Percentiles rank a stretch among this genome's conserved stretches.
Evolutionary conservation across 75 land plant species (phyloP).

Genomic region (Cunninghamia lanceolata): DNA sequence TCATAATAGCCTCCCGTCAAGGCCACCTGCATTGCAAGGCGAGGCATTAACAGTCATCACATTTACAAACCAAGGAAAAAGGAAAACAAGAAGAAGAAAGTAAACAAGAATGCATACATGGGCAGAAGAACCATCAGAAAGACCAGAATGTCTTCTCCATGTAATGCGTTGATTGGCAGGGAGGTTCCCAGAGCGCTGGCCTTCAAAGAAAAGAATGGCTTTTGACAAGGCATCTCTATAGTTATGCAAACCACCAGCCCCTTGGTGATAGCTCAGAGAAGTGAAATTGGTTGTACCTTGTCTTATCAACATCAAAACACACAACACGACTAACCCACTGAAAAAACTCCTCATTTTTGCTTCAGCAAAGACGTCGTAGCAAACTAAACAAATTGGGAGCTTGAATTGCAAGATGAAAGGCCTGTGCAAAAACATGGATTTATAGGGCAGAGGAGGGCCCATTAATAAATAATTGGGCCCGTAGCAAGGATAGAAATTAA

Average conservation of each 20-base stretch:
- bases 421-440: not conserved
- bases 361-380: not conserved
- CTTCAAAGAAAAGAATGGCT: constrained; percentile 71
- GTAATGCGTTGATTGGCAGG: constrained; percentile 58
- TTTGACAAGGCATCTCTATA: constrained; percentile 71
- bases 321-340: not conserved
- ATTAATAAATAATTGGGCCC: not conserved
- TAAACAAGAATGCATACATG: constrained; percentile 22
- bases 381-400: not conserved
- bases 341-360: not conserved
- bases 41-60: too few species aligned
- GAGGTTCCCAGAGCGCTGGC: constrained; percentile 74
- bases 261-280: not conserved
- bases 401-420: not conserved
- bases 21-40: constrained; percentile 64
- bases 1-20: constrained; percentile 93
- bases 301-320: not conserved
- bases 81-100: not conserved
- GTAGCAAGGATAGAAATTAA: not conserved
- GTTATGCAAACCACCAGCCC: constrained; percentile 35
- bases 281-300: not conserved
- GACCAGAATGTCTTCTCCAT: constrained; percentile 82
- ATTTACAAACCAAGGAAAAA: not conserved
- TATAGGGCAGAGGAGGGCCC: not conserved
- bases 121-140: constrained; percentile 60